Evolutionary conservation across 495 filamentous ascomycete genomes (phyloP).

Genomic region (Talaromyces wortmannii): DNA sequence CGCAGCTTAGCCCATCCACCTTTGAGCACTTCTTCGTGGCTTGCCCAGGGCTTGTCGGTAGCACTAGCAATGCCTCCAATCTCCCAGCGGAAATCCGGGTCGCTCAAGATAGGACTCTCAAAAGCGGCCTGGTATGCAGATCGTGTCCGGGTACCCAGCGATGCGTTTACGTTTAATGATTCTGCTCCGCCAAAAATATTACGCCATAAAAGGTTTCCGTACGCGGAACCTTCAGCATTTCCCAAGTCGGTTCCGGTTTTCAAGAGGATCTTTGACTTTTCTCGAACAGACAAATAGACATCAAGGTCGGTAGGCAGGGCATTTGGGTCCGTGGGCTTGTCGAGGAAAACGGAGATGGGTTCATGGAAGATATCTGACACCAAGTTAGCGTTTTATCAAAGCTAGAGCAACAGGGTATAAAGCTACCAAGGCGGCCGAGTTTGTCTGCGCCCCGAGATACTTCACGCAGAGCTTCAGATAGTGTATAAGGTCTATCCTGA

Average conservation of each 20-base stretch:
- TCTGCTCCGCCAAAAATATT: constrained; percentile 96
- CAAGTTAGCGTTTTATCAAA: neutral
- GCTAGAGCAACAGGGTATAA: neutral
- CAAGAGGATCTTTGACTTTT: constrained; percentile 71
- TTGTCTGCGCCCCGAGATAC: constrained; percentile 61
- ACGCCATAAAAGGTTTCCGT: constrained; percentile 71
- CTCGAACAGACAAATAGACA: constrained; percentile 65
- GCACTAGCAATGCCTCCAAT: constrained; percentile 72
- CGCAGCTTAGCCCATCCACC: constrained; percentile 70
- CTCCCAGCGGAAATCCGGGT: constrained; percentile 71
- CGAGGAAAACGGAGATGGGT: constrained; percentile 72
- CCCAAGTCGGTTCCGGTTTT: constrained; percentile 92
- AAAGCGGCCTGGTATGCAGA: constrained; percentile 84
- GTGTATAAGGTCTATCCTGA: constrained; percentile 59
- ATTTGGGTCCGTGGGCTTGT: constrained; percentile 56
- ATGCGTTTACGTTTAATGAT: constrained; percentile 75
- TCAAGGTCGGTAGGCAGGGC: constrained; percentile 66
- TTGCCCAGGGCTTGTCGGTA: constrained; percentile 83
- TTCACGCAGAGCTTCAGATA: constrained; percentile 68
- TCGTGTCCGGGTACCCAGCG: constrained; percentile 79
- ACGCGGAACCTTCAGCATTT: constrained; percentile 85
- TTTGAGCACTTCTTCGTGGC: constrained; percentile 84
- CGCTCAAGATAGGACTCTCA: constrained; percentile 68
- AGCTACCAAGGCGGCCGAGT: constrained; percentile 72
- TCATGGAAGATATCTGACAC: constrained; percentile 75